Conservation (phyloP, 305 asterid genomes). For the Stenogyne calaminthoides region DNA sequence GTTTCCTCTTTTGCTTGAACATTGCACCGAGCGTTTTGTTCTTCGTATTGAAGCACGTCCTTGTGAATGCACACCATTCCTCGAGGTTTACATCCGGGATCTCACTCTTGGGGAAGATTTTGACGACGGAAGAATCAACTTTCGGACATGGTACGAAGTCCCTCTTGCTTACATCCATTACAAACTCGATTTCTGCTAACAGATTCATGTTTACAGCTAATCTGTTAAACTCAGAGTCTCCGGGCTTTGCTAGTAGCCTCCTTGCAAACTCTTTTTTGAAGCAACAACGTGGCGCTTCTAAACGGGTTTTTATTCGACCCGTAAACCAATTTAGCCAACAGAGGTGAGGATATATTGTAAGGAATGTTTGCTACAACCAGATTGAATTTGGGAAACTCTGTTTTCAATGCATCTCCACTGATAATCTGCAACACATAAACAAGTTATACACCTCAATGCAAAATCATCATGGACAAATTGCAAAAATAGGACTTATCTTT, state of each 20-base stretch:
- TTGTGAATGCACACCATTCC: slow-evolving; percentile 92
- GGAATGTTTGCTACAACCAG: slow-evolving; percentile 95
- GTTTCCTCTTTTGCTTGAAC: slow-evolving; percentile 82
- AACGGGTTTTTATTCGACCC: slow-evolving; percentile 52
- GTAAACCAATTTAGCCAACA: slow-evolving; percentile 69
- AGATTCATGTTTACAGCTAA: slow-evolving; percentile 79
- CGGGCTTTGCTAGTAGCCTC: slow-evolving; percentile 82
- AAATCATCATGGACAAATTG: neutral
- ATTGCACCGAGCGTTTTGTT: slow-evolving; percentile 90
- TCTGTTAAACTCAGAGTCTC: slow-evolving; percentile 80
- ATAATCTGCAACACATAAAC: slow-evolving; percentile 52
- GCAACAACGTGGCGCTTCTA: slow-evolving; percentile 78
- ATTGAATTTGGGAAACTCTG: slow-evolving; percentile 70
- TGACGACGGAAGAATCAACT: slow-evolving; percentile 87
- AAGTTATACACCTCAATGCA: neutral
- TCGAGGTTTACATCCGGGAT: slow-evolving; percentile 61
- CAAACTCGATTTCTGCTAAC: slow-evolving; percentile 75
- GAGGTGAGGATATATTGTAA: slow-evolving; percentile 81
- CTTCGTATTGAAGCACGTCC: slow-evolving; percentile 81
- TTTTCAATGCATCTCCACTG: slow-evolving; percentile 73
- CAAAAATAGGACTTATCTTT: too few relatives aligned
- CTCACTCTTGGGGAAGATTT: slow-evolving; percentile 59
- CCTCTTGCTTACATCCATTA: slow-evolving; percentile 91
- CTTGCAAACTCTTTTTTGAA: slow-evolving; percentile 88
- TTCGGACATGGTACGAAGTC: slow-evolving; percentile 85